Conservation (phyloP, 805 yeast genomes). For the Candida endomychidarum region DNA sequence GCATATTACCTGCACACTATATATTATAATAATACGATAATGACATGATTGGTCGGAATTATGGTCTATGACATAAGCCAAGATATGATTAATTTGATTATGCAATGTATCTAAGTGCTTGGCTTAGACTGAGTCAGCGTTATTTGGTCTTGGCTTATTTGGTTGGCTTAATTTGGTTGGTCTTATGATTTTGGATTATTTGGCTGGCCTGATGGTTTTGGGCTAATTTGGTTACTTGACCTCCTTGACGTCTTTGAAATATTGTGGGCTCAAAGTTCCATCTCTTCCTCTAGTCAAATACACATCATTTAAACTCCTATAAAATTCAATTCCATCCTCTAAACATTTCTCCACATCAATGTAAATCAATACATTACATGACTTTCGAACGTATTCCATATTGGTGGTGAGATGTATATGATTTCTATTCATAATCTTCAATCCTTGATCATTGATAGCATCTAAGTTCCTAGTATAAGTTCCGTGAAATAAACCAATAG, state of each 20-base stretch:
- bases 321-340: slow-evolving; percentile 47
- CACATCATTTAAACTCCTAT: slow-evolving; percentile 71
- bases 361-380: slow-evolving; percentile 58
- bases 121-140: no score
- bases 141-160: no score
- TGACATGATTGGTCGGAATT: no score
- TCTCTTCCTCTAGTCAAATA: slow-evolving; percentile 14
- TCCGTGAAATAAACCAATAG: slow-evolving; percentile 71
- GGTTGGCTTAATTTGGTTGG: no score
- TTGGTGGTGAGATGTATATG: slow-evolving; percentile 84
- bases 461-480: slow-evolving; percentile 54
- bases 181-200: no score
- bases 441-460: slow-evolving; percentile 50
- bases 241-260: not conserved
- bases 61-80: no score
- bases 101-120: no score
- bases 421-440: slow-evolving; percentile 69
- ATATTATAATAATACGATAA: no score
- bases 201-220: no score
- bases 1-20: no score
- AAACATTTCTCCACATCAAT: slow-evolving; percentile 55
- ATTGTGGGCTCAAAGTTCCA: slow-evolving; percentile 8
- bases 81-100: no score
- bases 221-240: not conserved
- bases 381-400: slow-evolving; percentile 72